Evolutionary conservation across 2,329 filamentous ascomycete genomes (phyloP), one percentile per base, ranked within the genome.

Genomic region (Claviceps africana): DNA sequence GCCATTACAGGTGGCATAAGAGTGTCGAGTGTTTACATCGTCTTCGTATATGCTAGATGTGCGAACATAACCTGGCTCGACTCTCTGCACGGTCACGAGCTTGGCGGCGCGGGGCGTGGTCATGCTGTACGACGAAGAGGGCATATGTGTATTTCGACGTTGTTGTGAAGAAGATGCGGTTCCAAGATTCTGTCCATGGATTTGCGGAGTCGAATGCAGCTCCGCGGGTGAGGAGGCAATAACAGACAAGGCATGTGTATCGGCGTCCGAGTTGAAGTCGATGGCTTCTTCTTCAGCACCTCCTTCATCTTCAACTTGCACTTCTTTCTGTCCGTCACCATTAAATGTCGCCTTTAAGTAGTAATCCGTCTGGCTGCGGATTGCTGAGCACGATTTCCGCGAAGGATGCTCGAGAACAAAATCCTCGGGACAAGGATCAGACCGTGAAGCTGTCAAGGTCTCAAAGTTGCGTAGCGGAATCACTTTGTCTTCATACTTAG

Each of bases 231-330:
- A 22, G 6, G 37, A 31, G 9, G 39, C n/a, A 5, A 48, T n/a
- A 13, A 44, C 21, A 15, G 37, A 15, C 3, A 35, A 25, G 9
- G 43, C 37, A 21, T 19, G 31, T n/a, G 40, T 37, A 19, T 47
- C 43, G 1, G 53, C 54, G 25, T 57, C 60, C 63, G 62, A 65
- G 22, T 64, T 62, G 2, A 64, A 65, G 47, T 50, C 49, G 4
- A 56, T 28, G 21, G 54, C 56, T 21, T 59, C 51, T 22, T 56
- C 56, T 33, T 33, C 10, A 6, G 31, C 31, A 8, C n/a, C 60
- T 13, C 57, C 56, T 19, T 59, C 53, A 13, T 55, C 56, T 21
- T 62, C 59, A 13, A 37, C 33, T 40, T 40, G 17, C 2, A n/a
- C 15, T 8, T 59, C 57, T 19, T 59, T 52, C n/a, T 56, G 56